Evolutionary conservation across 2,329 filamentous ascomycete genomes (phyloP).

Genomic region (Leptographium flavum): DNA sequence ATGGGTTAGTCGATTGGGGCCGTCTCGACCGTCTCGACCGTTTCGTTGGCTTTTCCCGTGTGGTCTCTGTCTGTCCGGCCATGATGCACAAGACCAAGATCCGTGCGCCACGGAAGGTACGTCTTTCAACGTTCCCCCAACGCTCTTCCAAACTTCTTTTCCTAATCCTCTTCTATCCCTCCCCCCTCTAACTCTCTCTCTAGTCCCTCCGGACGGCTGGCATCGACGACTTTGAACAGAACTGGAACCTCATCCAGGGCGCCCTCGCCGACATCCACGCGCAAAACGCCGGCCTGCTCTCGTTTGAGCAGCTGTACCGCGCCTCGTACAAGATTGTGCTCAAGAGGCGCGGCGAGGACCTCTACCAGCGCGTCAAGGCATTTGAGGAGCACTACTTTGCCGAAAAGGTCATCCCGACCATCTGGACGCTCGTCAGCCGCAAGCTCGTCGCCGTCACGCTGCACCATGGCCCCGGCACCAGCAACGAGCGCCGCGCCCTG

Average conservation of each 20-base stretch:
- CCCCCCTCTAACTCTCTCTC: background rate
- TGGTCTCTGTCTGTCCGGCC: background rate
- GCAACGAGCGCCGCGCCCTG: constrained; percentile 62
- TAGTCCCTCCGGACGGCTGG: constrained; percentile 21
- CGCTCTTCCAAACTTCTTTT: background rate
- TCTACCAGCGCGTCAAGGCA: constrained; percentile 68
- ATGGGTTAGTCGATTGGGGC: background rate
- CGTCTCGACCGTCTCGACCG: background rate
- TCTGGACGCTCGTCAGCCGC: constrained; percentile 56
- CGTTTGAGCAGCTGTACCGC: constrained; percentile 91
- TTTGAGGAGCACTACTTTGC: constrained; percentile 76
- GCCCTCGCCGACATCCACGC: constrained; percentile 81
- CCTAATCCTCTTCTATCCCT: background rate
- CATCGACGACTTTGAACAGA: constrained; percentile 67
- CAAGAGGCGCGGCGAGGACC: constrained; percentile 65
- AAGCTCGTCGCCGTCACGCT: constrained; percentile 49
- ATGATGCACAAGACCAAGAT: constrained; percentile 35
- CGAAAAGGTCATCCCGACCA: constrained; percentile 54
- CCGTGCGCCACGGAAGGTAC: constrained; percentile 50
- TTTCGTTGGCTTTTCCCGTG: background rate
- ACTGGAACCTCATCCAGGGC: constrained; percentile 62
- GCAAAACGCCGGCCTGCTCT: constrained; percentile 77
- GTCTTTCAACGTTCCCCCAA: background rate
- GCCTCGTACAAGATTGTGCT: constrained; percentile 88
- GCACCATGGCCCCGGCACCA: constrained; percentile 42